Evolutionary conservation across 2,329 filamentous ascomycete genomes (phyloP).

Genomic region (Aureobasidium sp.): DNA sequence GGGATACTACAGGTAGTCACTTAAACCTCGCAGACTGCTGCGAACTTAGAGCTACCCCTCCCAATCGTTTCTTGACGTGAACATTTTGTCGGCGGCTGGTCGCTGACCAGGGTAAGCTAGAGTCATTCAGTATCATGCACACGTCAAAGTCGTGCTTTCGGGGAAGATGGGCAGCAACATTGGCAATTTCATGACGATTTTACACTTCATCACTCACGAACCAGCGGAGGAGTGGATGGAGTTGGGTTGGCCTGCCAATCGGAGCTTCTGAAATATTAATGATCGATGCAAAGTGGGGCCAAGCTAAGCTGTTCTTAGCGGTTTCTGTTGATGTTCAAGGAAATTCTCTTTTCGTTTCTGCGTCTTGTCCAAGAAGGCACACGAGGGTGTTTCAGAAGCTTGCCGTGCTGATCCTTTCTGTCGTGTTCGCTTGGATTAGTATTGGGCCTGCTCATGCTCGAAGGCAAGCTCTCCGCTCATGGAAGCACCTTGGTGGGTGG

Average conservation of each 20-base stretch:
- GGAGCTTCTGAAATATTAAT: background rate
- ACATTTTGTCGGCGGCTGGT: conserved; percentile 6
- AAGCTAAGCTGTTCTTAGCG: background rate
- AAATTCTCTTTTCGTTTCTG: background rate
- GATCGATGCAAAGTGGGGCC: background rate
- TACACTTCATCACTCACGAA: conserved; percentile 1
- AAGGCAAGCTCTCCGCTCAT: background rate
- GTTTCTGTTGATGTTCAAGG: background rate
- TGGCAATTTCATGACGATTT: conserved; percentile 8
- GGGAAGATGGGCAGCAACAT: background rate
- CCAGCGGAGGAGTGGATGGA: background rate
- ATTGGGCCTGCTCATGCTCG: background rate
- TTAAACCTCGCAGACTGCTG: background rate
- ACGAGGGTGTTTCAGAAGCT: background rate
- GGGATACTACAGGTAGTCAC: background rate
- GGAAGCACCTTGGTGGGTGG: background rate
- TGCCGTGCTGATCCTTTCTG: background rate
- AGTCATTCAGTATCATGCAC: background rate
- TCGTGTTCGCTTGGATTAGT: background rate
- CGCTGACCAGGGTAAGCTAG: background rate
- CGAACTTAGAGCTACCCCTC: background rate
- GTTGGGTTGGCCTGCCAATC: background rate
- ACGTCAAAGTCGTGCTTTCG: background rate
- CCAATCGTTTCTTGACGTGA: background rate
- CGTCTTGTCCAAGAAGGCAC: background rate